These are phyloP conservation scores for Pyricularia sp. DNA, from an alignment of 2,329 filamentous ascomycete species.

Conservation along the genomic window DNA sequence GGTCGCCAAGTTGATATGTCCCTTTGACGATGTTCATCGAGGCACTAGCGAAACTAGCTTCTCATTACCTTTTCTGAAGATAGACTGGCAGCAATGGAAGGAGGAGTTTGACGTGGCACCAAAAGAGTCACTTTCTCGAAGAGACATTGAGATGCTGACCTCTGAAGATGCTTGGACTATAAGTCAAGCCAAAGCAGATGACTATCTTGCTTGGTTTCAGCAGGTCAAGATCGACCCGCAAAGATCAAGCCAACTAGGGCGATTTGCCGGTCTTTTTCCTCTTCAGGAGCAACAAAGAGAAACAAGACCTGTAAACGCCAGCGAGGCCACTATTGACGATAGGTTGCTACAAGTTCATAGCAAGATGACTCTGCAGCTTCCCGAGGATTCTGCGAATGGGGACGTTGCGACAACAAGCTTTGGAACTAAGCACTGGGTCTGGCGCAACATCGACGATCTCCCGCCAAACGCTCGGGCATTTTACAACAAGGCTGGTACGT, in stretches of 20 bases:
- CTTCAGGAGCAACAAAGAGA: constrained; percentile 11
- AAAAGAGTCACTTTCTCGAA: constrained; percentile 12
- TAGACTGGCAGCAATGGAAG: constrained; percentile 70
- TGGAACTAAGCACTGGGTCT: constrained; percentile 19
- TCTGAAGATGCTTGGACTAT: constrained; percentile 30
- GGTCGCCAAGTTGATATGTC: constrained; percentile 70
- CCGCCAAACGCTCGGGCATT: constrained; percentile 29
- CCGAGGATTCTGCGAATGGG: background rate
- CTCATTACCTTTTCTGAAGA: constrained; percentile 47
- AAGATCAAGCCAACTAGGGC: background rate
- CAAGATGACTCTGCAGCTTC: constrained; percentile 8
- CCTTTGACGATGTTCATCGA: constrained; percentile 53
- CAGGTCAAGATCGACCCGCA: constrained; percentile 36
- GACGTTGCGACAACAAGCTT: background rate
- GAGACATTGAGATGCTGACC: constrained; percentile 17
- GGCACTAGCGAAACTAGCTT: constrained; percentile 30
- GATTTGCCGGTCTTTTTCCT: constrained; percentile 18
- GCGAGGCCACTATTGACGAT: constrained; percentile 11
- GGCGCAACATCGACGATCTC: constrained; percentile 30
- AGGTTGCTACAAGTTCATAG: constrained; percentile 14
- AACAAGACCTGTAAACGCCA: background rate
- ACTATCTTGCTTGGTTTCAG: constrained; percentile 75
- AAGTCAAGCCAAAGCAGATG: constrained; percentile 52
- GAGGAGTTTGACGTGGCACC: constrained; percentile 30
- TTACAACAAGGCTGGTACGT: constrained; percentile 28